These are phyloP conservation scores for Neurospora tetraspora DNA, from an alignment of 495 filamentous ascomycete species.

Conservation along the genomic window DNA sequence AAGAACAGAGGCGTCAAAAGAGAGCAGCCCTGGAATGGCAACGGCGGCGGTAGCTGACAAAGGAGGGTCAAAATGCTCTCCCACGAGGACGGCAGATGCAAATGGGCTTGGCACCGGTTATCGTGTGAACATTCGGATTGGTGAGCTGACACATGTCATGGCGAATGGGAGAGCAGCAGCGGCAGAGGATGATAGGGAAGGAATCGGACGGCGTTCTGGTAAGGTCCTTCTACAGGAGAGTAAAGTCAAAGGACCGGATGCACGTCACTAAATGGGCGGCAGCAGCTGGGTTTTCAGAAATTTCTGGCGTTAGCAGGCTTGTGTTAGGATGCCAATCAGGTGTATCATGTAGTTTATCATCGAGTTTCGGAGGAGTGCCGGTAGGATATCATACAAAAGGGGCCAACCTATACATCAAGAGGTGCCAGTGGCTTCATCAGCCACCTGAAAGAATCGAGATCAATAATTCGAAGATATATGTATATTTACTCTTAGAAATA, in stretches of 20 bases:
- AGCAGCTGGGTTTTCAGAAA: not conserved
- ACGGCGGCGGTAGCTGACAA: not conserved
- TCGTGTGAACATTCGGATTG: not conserved
- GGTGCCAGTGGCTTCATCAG: not conserved
- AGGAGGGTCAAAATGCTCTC: not conserved
- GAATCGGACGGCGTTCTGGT: not conserved
- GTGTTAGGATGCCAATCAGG: not conserved
- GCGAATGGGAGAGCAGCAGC: not conserved
- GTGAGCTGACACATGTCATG: not conserved
- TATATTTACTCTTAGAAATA: not conserved
- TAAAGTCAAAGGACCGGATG: not conserved
- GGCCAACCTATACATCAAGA: not conserved
- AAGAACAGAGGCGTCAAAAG: not conserved
- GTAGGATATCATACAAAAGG: not conserved
- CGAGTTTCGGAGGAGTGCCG: not conserved
- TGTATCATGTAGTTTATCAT: not conserved
- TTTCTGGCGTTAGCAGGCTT: not conserved
- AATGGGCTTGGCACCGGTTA: not conserved
- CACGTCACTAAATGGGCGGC: not conserved
- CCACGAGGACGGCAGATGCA: not conserved
- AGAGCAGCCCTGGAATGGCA: not conserved
- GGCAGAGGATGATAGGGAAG: not conserved
- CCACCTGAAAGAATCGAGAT: not conserved
- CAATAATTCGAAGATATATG: not conserved
- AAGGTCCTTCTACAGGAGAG: not conserved